Evolutionary conservation across 495 filamentous ascomycete genomes (phyloP).

Genomic region (Hyaloscypha finlandica): DNA sequence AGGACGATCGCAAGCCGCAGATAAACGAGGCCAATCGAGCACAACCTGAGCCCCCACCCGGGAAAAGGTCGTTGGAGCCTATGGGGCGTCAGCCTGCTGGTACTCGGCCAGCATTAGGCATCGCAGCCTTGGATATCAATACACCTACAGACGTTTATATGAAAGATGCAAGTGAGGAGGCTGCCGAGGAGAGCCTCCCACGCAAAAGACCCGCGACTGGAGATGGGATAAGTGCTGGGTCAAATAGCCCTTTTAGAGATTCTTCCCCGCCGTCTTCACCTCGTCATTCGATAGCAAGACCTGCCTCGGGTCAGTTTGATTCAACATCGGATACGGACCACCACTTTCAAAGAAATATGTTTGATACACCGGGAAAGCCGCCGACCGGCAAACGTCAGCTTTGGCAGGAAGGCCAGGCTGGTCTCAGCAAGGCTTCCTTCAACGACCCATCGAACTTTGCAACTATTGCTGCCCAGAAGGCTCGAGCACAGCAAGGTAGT

Average conservation of each 20-base stretch:
- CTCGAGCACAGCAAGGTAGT: slow-evolving; percentile 3
- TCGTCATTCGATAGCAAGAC: slow-evolving; percentile 24
- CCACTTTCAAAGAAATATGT: neutral
- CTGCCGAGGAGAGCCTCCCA: neutral
- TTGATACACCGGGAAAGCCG: slow-evolving; percentile 3
- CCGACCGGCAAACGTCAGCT: slow-evolving; percentile 9
- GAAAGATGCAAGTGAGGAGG: slow-evolving; percentile 14
- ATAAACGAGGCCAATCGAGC: slow-evolving; percentile 14
- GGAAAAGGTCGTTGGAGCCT: neutral
- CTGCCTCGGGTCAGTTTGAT: slow-evolving; percentile 9
- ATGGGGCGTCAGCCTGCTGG: neutral
- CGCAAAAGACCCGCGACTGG: slow-evolving; percentile 23
- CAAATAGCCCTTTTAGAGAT: slow-evolving; percentile 17
- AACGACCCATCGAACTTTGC: slow-evolving; percentile 21
- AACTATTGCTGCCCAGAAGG: slow-evolving; percentile 15
- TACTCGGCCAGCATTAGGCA: slow-evolving; percentile 11
- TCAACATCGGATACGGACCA: slow-evolving; percentile 6
- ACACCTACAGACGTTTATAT: slow-evolving; percentile 18
- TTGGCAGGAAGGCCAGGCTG: slow-evolving; percentile 17
- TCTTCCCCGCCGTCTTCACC: slow-evolving; percentile 18
- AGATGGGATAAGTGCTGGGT: slow-evolving; percentile 26
- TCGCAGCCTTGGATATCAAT: neutral
- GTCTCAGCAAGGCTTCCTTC: neutral
- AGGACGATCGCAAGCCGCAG: slow-evolving; percentile 7
- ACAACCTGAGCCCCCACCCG: slow-evolving; percentile 1